Evolutionary conservation across 1,284 basidiomycete species (phyloP), one percentile per base, ranked within the genome.

Genomic region (Leccinum subfulvum): DNA sequence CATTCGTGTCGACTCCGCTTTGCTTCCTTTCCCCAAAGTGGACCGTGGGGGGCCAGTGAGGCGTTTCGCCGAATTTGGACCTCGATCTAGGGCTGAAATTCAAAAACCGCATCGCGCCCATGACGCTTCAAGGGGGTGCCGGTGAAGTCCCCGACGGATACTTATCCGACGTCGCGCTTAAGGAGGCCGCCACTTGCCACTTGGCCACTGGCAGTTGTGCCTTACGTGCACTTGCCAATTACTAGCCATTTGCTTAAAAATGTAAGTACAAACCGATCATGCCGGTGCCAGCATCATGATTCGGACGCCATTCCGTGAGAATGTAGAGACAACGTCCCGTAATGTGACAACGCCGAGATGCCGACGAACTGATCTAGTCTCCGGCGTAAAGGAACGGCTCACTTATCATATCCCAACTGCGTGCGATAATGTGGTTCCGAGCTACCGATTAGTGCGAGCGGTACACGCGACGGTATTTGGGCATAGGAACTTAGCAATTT

Each of bases 121-220:
- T 57, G 37, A 56, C 56, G 55, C 37, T 49, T 49, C 21, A 51
- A 51, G 47, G 47, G 41, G 39, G 18, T 49, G 18, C 47, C 47
- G 18, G 47, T 49, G 11, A 51, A 16, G 49, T 51, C 49, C 33
- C 57, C 44, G 47, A 51, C 60, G 37, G 60, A 33, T 26, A 23
- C 13, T 51, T 51, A 18, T 30, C 60, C 44, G 57, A 64, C 13
- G 18, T 60, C 39, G 51, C n/a, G 63, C 58, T 23, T 58, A 56
- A 56, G 21, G n/a, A 4, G 28, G 28, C 9, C 47, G 47, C 47
- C 44, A 49, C 41, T 44, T 41, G 39, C 16, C 39, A 16, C 14
- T 41, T n/a, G 14, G 39, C 39, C 39, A 41, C 16, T 30, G 30
- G 30, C 13, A 23, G 11, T 13, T 51, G 47, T 51, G 7, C 47